Evolutionary conservation across 2,329 filamentous ascomycete species (phyloP), one percentile per base, ranked within the genome.

Genomic region (Stemphylium lycopersici): DNA sequence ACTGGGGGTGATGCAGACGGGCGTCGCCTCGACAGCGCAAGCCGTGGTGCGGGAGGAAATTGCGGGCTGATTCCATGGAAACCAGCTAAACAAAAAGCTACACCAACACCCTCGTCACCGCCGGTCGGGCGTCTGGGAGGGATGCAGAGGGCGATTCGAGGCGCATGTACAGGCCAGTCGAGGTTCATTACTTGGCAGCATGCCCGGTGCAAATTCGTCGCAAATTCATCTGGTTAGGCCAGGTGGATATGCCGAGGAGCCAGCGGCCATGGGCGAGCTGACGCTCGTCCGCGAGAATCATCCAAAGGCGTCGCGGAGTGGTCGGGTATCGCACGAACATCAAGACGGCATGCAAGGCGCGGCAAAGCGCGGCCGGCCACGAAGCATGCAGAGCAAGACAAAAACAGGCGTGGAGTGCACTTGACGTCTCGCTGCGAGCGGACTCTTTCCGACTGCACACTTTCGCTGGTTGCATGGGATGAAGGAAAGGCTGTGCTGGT

Each of bases 401-500:
- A 29, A 38, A 20, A 38, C 38, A 7, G 1, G n/a, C 24, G 6
- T 26, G 7, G 22, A 15, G 6, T 24, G 22, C 22, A 24, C 22
- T 24, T 24, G 22, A 24, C 22, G 22, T 6, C 4, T 24, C 4
- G 22, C 22, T 24, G 22, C 22, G 22, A 24, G 22, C 22, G 22
- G 22, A 24, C 22, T 24, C 22, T 24, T 24, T 24, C 20, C 13
- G 5, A 41, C 22, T 15, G 22, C 20, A 29, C 18, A 3, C 8
- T 18, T 37, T 22, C 37, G 15, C 15, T 29, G 39, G 29, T 16
- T 32, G 40, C 44, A 32, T 44, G 29, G 52, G 46, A 54, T 39
- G 52, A 16, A 42, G 33, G 31, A 53, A 48, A 41, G 39, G 38
- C 33, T 48, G 50, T 26, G 38, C n/a, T 48, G 44, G 38, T 53